Conservation (phyloP, 768 basidiomycete species). For the Gloeophyllum trabeum region DNA sequence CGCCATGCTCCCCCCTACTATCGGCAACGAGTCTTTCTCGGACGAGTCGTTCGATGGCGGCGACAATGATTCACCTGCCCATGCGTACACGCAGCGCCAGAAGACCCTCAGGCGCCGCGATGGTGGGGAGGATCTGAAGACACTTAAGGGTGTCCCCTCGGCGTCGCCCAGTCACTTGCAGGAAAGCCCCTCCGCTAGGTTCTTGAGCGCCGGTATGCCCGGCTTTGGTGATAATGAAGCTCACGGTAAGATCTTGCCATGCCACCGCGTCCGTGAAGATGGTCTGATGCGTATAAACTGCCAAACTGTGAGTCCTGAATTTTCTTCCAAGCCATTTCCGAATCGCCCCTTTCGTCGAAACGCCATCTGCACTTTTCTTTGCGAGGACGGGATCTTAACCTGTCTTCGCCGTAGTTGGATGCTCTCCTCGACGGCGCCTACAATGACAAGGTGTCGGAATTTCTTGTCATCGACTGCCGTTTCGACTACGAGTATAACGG, state of each 20-base stretch:
- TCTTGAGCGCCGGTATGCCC: conserved; percentile 51
- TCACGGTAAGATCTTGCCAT: conserved; percentile 87
- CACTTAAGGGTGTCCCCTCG: conserved; percentile 57
- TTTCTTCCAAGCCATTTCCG: background rate
- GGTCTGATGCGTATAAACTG: conserved; percentile 85
- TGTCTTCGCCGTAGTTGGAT: conserved; percentile 44
- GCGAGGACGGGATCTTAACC: background rate
- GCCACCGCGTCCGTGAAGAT: conserved; percentile 88
- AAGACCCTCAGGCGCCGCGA: conserved; percentile 73
- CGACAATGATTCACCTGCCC: conserved; percentile 73
- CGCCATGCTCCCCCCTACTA: conserved; percentile 43
- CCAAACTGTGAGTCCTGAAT: conserved; percentile 50
- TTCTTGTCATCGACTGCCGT: conserved; percentile 87
- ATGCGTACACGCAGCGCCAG: conserved; percentile 70
- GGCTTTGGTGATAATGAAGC: conserved; percentile 93
- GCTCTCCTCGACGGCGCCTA: conserved; percentile 68
- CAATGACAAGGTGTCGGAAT: conserved; percentile 50
- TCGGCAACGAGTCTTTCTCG: conserved; percentile 41
- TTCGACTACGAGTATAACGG: conserved; percentile 96
- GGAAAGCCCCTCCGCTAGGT: conserved; percentile 42
- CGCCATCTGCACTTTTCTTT: too few species aligned
- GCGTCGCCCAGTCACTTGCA: conserved; percentile 28
- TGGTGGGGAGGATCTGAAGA: conserved; percentile 72
- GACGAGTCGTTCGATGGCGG: conserved; percentile 38
- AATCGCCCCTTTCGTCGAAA: too few species aligned